Conservation (phyloP, 352 stramenopile species). For the Phytophthora sp. region DNA sequence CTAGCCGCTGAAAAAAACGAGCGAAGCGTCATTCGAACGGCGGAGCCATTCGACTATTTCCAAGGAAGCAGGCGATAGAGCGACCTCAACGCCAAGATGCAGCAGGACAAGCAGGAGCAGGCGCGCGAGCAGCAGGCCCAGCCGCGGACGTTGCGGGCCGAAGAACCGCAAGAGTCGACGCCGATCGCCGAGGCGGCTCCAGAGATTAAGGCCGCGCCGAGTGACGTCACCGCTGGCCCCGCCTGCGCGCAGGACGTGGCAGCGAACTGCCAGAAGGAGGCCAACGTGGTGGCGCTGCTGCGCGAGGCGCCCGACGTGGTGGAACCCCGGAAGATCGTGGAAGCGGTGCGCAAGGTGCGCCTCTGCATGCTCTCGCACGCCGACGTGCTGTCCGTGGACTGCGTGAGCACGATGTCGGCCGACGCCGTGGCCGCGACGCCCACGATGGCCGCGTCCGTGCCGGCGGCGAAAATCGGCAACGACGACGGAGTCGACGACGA, state of each 20-base stretch:
- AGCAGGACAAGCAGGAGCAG: slow-evolving; percentile 1
- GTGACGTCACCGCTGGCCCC: slow-evolving; percentile 6
- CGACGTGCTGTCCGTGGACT: slow-evolving; percentile 59
- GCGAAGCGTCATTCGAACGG: slow-evolving; percentile 21
- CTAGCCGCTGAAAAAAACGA: too few species aligned
- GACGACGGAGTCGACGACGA: slow-evolving; percentile 39
- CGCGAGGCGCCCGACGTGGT: slow-evolving; percentile 37
- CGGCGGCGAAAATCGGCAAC: slow-evolving; percentile 10
- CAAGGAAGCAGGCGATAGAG: background rate
- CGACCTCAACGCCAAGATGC: slow-evolving; percentile 10
- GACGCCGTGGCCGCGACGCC: slow-evolving; percentile 18
- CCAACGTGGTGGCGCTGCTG: slow-evolving; percentile 58
- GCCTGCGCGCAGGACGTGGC: slow-evolving; percentile 49
- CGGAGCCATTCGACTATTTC: slow-evolving; percentile 29
- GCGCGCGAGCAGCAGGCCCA: too few species aligned
- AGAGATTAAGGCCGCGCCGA: background rate
- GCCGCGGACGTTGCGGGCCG: background rate
- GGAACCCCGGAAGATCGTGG: slow-evolving; percentile 37
- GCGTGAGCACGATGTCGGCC: slow-evolving; percentile 48
- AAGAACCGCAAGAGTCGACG: slow-evolving; percentile 4
- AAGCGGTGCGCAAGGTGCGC: slow-evolving; percentile 51
- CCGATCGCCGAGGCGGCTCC: background rate
- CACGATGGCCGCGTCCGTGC: slow-evolving; percentile 23
- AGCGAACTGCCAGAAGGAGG: slow-evolving; percentile 52
- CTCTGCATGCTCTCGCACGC: slow-evolving; percentile 60